Base-by-base conservation (phyloP, 1,139 yeast species). In the Debaryomyces sp. region DNA sequence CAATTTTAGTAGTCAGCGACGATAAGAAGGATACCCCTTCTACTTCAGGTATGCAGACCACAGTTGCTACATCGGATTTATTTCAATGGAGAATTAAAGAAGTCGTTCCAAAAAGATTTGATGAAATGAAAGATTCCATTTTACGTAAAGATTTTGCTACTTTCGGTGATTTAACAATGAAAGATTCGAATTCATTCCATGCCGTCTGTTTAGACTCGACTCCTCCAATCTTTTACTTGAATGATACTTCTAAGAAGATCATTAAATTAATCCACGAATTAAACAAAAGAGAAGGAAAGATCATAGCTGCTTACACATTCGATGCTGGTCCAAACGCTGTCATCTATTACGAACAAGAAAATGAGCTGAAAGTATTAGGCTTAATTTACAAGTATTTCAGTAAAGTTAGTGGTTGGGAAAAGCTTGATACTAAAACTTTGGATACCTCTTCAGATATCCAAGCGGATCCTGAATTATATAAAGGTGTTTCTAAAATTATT, bases 261-360 rank as follows among this genome's bases (percentile, higher is more conserved):
- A 89, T 95, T 58, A 89, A 88, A 60, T 76, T 91, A 50, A 81
- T 92, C 33, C 96, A 94, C 67, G 75, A 78, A 50, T 82, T 94
- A 66, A 94, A 94, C 64, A 85, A 78, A 55, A 64, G 66, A 47
- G 85, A 80, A 55, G 88, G 88, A 45, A 75, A 79, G 59, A 78
- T 79, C 15, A 77, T 91, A 47, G 97, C 96, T 22, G 98, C 98
- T 33, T 94, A 94, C 70, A 95, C 99, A 3, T 94, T 88, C 63
- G 99, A 94, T 68, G 99, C 99, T 35, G 99, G 99, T 62, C 99
- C 99, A 66, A 94, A 94, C 71, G 96, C 97, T 12, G 99, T 94
- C 44, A 81, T 94, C 53, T 94, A 94, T 74, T 94, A 92, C 66
- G 84, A 87, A 63, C 79, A 80, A 57, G 75, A 84, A 57, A 80